A percentile compares a stretch with the other conserved stretches of the same genome.
phyloP scores from a whole-genome alignment of 768 basidiomycete species.

The Rhizopogon salebrosus region DNA sequence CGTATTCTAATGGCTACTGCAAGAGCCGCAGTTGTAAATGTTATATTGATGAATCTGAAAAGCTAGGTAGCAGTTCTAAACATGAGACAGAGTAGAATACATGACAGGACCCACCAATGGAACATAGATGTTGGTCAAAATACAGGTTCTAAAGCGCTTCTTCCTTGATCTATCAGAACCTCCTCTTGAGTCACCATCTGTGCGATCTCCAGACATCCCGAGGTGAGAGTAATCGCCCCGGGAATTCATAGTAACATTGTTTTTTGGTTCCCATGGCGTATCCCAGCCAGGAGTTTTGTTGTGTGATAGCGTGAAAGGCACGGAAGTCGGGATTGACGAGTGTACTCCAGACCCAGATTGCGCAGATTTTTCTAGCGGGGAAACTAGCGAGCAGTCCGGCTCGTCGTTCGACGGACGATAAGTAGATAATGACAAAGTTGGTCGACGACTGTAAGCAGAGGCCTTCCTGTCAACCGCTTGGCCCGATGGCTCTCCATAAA shows the following conservation, averaged over 20 bases:
- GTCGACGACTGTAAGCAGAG: constrained; percentile 34
- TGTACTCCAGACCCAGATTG: constrained; percentile 9
- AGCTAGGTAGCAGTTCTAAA: constrained; percentile 41
- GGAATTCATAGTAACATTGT: constrained; percentile 4
- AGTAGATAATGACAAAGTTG: constrained; percentile 44
- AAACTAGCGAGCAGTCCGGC: not conserved
- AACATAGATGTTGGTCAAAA: constrained; percentile 71
- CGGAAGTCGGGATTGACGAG: constrained; percentile 20
- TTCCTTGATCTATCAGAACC: constrained; percentile 27
- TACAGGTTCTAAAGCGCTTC: constrained; percentile 58
- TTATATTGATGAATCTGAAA: constrained; percentile 80
- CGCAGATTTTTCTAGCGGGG: not conserved
- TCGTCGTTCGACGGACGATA: constrained; percentile 16
- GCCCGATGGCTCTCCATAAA: constrained; percentile 15
- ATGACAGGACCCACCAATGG: constrained; percentile 52
- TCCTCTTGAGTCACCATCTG: constrained; percentile 25
- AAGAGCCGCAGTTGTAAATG: constrained; percentile 74
- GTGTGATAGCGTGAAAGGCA: constrained; percentile 49
- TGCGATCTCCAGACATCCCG: constrained; percentile 8
- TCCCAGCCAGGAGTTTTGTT: constrained; percentile 62
- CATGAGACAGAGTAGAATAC: not conserved
- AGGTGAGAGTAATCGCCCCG: constrained; percentile 13
- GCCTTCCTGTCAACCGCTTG: constrained; percentile 28
- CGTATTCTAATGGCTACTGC: constrained; percentile 78
- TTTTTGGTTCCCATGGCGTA: constrained; percentile 44